Base-by-base conservation (phyloP, 2,329 filamentous ascomycete species). In the Chaetoscypha palmicola region DNA sequence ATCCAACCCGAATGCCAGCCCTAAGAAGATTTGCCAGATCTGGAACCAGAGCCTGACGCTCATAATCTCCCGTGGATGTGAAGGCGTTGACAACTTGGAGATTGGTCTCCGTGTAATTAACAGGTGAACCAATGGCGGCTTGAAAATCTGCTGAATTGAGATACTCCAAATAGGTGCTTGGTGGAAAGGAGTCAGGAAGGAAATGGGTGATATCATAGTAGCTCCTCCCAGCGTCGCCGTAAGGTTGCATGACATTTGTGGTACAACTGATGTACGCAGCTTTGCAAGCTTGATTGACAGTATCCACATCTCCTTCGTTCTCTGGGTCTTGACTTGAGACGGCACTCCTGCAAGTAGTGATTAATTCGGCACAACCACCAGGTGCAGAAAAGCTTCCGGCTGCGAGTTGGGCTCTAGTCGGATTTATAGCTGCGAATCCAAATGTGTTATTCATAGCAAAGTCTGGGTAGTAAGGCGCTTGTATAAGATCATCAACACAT, bases 391-490 rank as follows among this genome's bases (percentile, higher is more conserved):
- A 77, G 14, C 63, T 67, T 17, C 66, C 65, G 23, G 71, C 62
- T 20, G 66, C 62, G 32, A 70, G 66, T 33, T 69, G 58, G 37
- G 74, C 70, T 37, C 71, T 67, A 1, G 70, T 69, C 5, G 72
- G 65, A 35, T 71, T 69, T 50, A 85, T 72, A 2, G 73, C 68
- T 49, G 75, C 57, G 45, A 84, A 71, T 7, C 72, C 76, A 58
- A 85, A 89, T 0, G 80, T 78, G 58, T 85, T 86, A 57, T 77
- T 76, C 45, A 70, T 69, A 8, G 76, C 74, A 59, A 81, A 81
- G 5, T 62, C 58, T 1, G 77, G 71, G 50, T 76, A 79, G 53
- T 65, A 75, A 2, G 74, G 72, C 3, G 68, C 67, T 62, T 87
- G 80, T 1, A 79, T 68, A 22, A 78, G 60, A 52, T 75, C 70